These are phyloP conservation scores for Penstemon eatonii DNA, from an alignment of 257 asterid genomes.

Conservation along the genomic window DNA sequence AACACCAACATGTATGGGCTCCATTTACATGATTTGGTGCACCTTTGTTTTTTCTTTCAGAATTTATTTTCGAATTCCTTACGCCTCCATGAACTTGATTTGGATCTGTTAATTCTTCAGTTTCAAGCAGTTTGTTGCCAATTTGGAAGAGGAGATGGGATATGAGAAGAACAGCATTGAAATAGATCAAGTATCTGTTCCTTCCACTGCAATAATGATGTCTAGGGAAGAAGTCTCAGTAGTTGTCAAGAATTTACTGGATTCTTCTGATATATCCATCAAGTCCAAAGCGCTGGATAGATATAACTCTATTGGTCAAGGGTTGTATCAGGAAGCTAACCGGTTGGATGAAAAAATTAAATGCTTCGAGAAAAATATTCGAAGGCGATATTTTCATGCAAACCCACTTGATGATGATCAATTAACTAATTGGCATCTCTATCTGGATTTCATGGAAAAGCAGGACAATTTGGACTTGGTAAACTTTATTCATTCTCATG, in stretches of 20 bases:
- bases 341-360: constrained; percentile 60
- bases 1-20: constrained; percentile 6
- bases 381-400: constrained; percentile 58
- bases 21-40: background rate
- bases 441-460: constrained; percentile 79
- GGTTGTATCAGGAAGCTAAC: constrained; percentile 61
- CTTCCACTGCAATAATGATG: constrained; percentile 33
- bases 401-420: constrained; percentile 69
- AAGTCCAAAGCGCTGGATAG: constrained; percentile 63
- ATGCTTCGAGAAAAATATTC: constrained; percentile 61
- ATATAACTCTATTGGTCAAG: constrained; percentile 68
- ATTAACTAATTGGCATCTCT: constrained; percentile 77
- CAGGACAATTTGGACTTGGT: constrained; percentile 78
- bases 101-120: constrained; percentile 46
- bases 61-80: constrained; percentile 13
- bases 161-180: constrained; percentile 39
- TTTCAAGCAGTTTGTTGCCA: constrained; percentile 71
- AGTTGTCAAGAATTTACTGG: constrained; percentile 65
- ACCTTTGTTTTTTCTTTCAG: background rate
- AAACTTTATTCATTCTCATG: constrained; percentile 23
- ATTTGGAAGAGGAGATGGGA: constrained; percentile 65
- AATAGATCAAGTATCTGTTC: constrained; percentile 40
- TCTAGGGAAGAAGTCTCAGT: constrained; percentile 56
- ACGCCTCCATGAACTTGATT: constrained; percentile 18
- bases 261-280: constrained; percentile 49